Evolutionary conservation across 2,329 filamentous ascomycete genomes (phyloP).

Genomic region (Mycosphaerella sp.): DNA sequence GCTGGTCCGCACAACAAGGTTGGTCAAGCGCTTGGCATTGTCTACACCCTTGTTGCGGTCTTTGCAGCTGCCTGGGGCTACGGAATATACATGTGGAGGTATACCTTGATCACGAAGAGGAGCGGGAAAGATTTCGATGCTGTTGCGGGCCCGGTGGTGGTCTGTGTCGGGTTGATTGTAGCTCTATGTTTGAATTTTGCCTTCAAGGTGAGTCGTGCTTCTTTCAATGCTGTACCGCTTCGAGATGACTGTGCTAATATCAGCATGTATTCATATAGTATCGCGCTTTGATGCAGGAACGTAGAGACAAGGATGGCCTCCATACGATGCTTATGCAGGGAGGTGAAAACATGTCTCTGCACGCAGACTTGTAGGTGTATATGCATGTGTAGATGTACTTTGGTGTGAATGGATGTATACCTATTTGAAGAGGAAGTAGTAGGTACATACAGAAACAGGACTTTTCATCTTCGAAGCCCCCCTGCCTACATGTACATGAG

Average conservation of each 20-base stretch:
- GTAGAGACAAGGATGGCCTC: slow-evolving; percentile 5
- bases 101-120: slow-evolving; percentile 71
- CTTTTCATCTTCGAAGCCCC: neutral
- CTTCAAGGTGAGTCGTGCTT: slow-evolving; percentile 52
- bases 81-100: slow-evolving; percentile 67
- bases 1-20: slow-evolving; percentile 68
- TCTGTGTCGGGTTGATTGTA: slow-evolving; percentile 69
- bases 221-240: neutral
- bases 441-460: neutral
- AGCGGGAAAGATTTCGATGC: slow-evolving; percentile 94
- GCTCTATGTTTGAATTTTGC: slow-evolving; percentile 82
- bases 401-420: neutral
- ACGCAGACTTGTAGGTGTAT: slow-evolving; percentile 8
- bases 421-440: neutral
- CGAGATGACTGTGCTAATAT: slow-evolving; percentile 5
- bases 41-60: slow-evolving; percentile 73
- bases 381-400: neutral
- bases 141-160: slow-evolving; percentile 72
- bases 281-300: slow-evolving; percentile 18
- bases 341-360: neutral
- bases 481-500: neutral
- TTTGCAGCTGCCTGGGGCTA: slow-evolving; percentile 88
- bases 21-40: slow-evolving; percentile 70
- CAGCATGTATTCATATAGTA: slow-evolving; percentile 15
- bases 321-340: slow-evolving; percentile 6